A percentile compares a stretch with the other conserved stretches of the same genome.
phyloP scores from a whole-genome alignment of 305 asterid genomes.

The Fraxinus floribunda region DNA sequence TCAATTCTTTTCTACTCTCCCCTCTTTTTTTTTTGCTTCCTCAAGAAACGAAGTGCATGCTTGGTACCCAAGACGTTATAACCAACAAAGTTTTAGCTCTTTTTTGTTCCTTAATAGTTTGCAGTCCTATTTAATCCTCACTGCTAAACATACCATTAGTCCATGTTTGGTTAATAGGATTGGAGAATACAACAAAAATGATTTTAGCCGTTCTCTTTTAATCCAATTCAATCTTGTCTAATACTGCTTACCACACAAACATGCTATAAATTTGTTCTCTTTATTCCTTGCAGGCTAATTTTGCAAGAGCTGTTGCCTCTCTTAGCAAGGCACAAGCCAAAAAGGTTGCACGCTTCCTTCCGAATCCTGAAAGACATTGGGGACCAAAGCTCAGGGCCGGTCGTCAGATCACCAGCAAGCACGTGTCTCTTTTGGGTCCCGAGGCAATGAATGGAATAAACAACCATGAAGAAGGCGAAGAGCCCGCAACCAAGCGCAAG shows the following conservation, averaged over 20 bases:
- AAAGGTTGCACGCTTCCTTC: slow-evolving; percentile 89
- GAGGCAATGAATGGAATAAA: slow-evolving; percentile 56
- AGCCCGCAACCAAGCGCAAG: slow-evolving; percentile 82
- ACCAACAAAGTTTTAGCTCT: neutral
- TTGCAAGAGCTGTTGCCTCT: slow-evolving; percentile 87
- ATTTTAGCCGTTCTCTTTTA: neutral
- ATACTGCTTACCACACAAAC: neutral
- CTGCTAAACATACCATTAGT: neutral
- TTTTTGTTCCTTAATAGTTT: neutral
- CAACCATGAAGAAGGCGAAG: slow-evolving; percentile 40
- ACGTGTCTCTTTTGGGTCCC: slow-evolving; percentile 75
- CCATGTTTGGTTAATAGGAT: neutral
- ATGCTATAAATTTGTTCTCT: neutral
- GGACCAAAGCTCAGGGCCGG: slow-evolving; percentile 99
- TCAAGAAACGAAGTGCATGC: neutral
- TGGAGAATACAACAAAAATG: neutral
- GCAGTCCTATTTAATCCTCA: neutral
- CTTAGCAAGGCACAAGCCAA: slow-evolving; percentile 95
- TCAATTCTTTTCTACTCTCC: neutral
- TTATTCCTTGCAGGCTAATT: slow-evolving; percentile 65
- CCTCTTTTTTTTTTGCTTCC: neutral
- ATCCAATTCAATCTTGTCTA: neutral
- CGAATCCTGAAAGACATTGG: slow-evolving; percentile 94
- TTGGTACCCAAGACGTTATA: neutral
- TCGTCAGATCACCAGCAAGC: slow-evolving; percentile 77